Evolutionary conservation across 352 stramenopile species (phyloP).

Genomic region (Pythium vanterpoolii): DNA sequence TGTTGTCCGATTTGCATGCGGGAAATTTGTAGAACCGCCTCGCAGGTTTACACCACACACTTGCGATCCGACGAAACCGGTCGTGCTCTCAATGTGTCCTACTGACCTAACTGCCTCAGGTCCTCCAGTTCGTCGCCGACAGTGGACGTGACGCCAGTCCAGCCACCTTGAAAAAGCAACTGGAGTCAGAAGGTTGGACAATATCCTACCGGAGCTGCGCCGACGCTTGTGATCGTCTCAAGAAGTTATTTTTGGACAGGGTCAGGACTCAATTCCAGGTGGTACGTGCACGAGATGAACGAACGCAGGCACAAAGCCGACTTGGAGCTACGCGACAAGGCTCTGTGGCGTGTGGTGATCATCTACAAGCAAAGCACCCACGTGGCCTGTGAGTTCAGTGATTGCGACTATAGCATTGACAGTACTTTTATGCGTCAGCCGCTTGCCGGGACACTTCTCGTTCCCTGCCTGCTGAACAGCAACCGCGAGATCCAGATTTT

Average conservation of each 20-base stretch:
- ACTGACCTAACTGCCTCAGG: background rate
- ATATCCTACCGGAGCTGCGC: background rate
- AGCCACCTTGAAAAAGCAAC: background rate
- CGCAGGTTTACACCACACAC: too few relatives aligned
- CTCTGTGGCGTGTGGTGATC: background rate
- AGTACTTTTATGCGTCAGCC: background rate
- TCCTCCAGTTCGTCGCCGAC: too few relatives aligned
- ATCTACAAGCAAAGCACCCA: background rate
- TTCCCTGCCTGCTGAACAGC: too few relatives aligned
- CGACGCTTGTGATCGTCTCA: background rate
- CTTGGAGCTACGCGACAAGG: too few relatives aligned
- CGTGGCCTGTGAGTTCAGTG: background rate
- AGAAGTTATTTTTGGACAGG: background rate
- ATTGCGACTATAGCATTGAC: background rate
- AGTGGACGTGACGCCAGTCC: too few relatives aligned
- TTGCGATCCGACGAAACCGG: background rate
- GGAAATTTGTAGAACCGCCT: too few relatives aligned
- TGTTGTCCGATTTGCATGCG: too few relatives aligned
- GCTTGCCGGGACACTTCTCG: background rate
- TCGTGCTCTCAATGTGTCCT: background rate
- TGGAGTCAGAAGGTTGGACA: background rate
- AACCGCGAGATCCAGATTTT: too few relatives aligned
- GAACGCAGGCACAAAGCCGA: too few relatives aligned
- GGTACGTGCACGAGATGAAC: background rate
- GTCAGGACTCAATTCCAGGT: background rate